Conservation (phyloP, 192 early-diverging fungal species). For the Thamnidium elegans region DNA sequence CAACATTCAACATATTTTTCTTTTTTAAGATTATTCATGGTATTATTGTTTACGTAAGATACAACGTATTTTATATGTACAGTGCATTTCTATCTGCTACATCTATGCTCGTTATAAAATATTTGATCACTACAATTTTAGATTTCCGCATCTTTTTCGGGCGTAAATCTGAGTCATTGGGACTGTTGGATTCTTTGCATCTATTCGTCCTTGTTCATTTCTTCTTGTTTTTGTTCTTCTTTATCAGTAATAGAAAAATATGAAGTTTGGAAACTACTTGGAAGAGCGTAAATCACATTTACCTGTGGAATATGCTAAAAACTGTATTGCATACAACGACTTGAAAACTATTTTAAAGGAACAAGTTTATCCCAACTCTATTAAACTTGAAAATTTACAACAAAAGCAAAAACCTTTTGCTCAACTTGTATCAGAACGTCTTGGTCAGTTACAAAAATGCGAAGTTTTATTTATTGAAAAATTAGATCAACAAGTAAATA, state of each 20-base stretch:
- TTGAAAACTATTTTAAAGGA: conserved; percentile 68
- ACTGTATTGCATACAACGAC: conserved; percentile 70
- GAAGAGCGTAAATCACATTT: conserved; percentile 61
- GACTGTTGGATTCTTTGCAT: too few species aligned
- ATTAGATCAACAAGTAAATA: conserved; percentile 65
- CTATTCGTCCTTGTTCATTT: neutral
- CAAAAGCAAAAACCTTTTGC: conserved; percentile 52
- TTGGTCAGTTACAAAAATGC: conserved; percentile 52
- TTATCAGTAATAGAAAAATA: conserved; percentile 17
- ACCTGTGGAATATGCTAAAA: conserved; percentile 59
- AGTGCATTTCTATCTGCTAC: too few species aligned
- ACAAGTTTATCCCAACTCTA: conserved; percentile 51
- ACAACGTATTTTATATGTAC: too few species aligned
- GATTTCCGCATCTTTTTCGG: too few species aligned
- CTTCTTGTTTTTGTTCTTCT: neutral
- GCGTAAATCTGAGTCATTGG: too few species aligned
- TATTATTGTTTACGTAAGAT: too few species aligned
- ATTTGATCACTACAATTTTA: too few species aligned
- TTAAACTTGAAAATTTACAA: conserved; percentile 40
- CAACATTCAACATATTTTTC: too few species aligned
- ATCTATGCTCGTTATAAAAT: too few species aligned
- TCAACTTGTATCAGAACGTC: conserved; percentile 50
- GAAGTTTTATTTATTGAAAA: conserved; percentile 66
- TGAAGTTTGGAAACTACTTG: conserved; percentile 78
- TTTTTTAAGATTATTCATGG: too few species aligned